Percentiles rank a stretch among this genome's conserved stretches.
Evolutionary conservation across 306 rosid genomes (phyloP).

Genomic region (Medicago lupulina): DNA sequence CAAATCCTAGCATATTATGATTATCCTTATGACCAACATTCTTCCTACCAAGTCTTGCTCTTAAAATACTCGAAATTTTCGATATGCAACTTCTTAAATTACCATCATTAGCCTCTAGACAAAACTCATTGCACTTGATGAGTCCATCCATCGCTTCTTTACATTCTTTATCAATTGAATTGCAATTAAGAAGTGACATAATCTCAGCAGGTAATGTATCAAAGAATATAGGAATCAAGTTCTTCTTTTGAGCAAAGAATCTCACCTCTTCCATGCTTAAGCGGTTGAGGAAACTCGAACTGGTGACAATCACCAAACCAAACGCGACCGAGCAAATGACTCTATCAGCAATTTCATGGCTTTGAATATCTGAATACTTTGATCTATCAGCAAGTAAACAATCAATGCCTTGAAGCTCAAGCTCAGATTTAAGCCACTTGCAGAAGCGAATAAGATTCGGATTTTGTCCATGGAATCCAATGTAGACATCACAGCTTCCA

Average conservation of each 20-base stretch:
- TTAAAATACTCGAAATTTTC: constrained; percentile 60
- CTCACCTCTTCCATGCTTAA: constrained; percentile 74
- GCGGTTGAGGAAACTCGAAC: constrained; percentile 63
- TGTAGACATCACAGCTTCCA: constrained; percentile 80
- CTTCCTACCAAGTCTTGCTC: constrained; percentile 79
- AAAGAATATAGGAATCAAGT: constrained; percentile 76
- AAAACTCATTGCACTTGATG: constrained; percentile 63
- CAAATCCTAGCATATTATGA: constrained; percentile 45
- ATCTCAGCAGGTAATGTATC: constrained; percentile 64
- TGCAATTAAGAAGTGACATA: constrained; percentile 56
- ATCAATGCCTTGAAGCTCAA: constrained; percentile 91
- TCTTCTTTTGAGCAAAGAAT: constrained; percentile 90
- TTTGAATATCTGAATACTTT: constrained; percentile 71
- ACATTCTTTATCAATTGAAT: constrained; percentile 63
- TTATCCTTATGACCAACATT: constrained; percentile 47
- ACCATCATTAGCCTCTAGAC: constrained; percentile 71
- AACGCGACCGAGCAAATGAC: constrained; percentile 77
- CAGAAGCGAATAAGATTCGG: constrained; percentile 69
- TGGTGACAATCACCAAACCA: constrained; percentile 77
- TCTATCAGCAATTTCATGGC: constrained; percentile 85
- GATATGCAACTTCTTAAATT: constrained; percentile 70
- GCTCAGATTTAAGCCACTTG: constrained; percentile 88
- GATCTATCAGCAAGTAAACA: constrained; percentile 86
- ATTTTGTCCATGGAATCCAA: constrained; percentile 82
- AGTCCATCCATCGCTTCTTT: constrained; percentile 76